Evolutionary conservation across 305 asterid species (phyloP).

Genomic region (Coffea humblotiana): DNA sequence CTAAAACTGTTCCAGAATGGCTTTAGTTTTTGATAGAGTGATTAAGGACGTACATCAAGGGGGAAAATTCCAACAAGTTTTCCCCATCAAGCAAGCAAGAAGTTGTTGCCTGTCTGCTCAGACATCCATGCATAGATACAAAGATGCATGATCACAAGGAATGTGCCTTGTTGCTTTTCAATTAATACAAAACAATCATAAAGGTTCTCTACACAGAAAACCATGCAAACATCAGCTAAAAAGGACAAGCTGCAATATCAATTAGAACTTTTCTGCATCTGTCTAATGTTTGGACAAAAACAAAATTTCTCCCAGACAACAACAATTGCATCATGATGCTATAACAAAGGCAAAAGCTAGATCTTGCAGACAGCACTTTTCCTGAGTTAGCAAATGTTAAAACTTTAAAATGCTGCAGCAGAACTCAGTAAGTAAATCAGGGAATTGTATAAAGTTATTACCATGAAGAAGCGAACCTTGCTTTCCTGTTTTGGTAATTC

Average conservation of each 20-base stretch:
- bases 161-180: background rate
- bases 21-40: background rate
- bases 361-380: background rate
- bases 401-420: background rate
- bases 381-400: background rate
- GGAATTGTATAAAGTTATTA: conserved; percentile 27
- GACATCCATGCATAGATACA: background rate
- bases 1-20: background rate
- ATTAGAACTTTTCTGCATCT: background rate
- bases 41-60: background rate
- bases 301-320: background rate
- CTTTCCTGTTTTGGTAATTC: conserved; percentile 45
- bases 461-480: conserved; percentile 63
- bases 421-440: background rate
- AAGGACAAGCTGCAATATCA: background rate
- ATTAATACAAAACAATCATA: background rate
- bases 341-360: background rate
- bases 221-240: background rate
- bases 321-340: background rate
- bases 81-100: background rate
- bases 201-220: background rate
- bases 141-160: background rate
- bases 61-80: background rate
- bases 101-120: background rate
- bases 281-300: background rate